phyloP scores from a whole-genome alignment of 1,139 yeast species.

The Diutina rugosa region DNA sequence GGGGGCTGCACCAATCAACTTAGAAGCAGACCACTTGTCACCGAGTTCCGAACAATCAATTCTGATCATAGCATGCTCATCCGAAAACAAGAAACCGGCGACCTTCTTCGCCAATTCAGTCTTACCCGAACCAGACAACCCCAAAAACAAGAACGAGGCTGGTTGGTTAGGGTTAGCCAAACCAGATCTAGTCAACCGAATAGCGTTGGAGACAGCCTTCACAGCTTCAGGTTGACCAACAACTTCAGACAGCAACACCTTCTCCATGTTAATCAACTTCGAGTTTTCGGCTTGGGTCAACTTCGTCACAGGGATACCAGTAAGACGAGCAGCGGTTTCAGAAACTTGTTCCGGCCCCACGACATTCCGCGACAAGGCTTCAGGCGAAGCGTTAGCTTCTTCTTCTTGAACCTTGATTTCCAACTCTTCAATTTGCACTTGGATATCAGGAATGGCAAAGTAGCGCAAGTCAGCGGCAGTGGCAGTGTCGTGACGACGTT shows the following conservation, averaged over 20 bases:
- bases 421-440: constrained; percentile 59
- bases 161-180: constrained; percentile 93
- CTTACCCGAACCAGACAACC: constrained; percentile 96
- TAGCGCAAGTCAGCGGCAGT: constrained; percentile 93
- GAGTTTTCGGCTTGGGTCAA: constrained; percentile 91
- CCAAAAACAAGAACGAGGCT: constrained; percentile 87
- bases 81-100: constrained; percentile 91
- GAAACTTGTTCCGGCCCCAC: constrained; percentile 91
- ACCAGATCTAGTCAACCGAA: constrained; percentile 90
- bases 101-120: constrained; percentile 94
- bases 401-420: constrained; percentile 69
- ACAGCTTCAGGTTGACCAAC: constrained; percentile 97
- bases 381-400: constrained; percentile 30
- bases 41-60: constrained; percentile 94
- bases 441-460: constrained; percentile 92
- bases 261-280: constrained; percentile 90
- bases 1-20: constrained; percentile 93
- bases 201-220: constrained; percentile 90
- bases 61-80: constrained; percentile 91
- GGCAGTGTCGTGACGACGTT: constrained; percentile 89
- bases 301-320: constrained; percentile 98
- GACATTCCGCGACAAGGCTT: constrained; percentile 68
- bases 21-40: constrained; percentile 92
- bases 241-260: constrained; percentile 64
- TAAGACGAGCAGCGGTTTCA: constrained; percentile 92